Conservation (phyloP, 202 grass and related monocot species). For the Panicum hallii region DNA sequence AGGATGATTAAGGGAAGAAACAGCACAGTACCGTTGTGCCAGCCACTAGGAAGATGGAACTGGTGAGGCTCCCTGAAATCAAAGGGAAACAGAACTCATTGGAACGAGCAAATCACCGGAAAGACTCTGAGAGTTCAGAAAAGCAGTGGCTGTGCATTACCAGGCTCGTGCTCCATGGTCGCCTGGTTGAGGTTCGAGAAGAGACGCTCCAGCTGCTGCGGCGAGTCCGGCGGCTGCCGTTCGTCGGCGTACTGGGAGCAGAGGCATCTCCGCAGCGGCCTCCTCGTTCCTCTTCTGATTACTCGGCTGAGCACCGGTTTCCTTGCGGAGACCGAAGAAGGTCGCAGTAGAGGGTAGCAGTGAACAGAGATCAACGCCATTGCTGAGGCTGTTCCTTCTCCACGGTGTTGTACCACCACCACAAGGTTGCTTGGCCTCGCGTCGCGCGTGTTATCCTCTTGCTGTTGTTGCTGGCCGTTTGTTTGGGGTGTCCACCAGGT, state of each 20-base stretch:
- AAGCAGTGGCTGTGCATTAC: constrained; percentile 32
- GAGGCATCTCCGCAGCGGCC: constrained; percentile 52
- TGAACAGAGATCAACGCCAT: constrained; percentile 45
- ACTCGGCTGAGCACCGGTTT: neutral
- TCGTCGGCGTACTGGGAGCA: constrained; percentile 49
- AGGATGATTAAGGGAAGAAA: neutral
- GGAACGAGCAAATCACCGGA: neutral
- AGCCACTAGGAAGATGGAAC: constrained; percentile 73
- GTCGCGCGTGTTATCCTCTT: constrained; percentile 18
- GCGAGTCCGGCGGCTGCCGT: constrained; percentile 42
- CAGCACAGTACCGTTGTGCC: constrained; percentile 78
- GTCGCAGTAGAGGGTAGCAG: constrained; percentile 39
- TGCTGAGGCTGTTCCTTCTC: neutral
- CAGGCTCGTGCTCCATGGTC: constrained; percentile 86
- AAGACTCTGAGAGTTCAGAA: neutral
- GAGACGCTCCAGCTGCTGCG: constrained; percentile 65
- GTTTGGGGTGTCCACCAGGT: neutral
- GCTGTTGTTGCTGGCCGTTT: neutral
- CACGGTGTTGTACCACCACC: neutral
- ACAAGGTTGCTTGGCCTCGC: neutral
- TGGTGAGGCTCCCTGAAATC: constrained; percentile 71
- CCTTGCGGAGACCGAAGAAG: neutral
- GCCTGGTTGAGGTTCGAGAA: constrained; percentile 93
- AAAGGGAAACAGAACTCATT: constrained; percentile 28
- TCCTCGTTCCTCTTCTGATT: constrained; percentile 17